Evolutionary conservation across 2,329 filamentous ascomycete genomes (phyloP).

Genomic region (Gyromitra esculenta): DNA sequence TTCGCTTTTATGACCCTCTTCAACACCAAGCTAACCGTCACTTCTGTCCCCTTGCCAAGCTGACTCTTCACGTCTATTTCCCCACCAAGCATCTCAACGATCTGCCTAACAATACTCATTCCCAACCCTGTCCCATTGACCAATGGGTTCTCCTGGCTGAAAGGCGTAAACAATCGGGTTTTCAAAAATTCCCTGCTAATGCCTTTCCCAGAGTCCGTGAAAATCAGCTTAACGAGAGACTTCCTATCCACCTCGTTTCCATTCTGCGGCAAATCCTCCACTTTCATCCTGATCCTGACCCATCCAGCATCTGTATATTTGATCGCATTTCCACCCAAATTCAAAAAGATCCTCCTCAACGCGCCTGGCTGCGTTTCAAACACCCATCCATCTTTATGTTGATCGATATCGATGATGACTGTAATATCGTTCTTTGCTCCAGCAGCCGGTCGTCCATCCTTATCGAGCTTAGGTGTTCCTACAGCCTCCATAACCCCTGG

Average conservation of each 20-base stretch:
- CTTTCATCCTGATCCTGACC: conserved; percentile 63
- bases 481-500: conserved; percentile 51
- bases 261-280: conserved; percentile 53
- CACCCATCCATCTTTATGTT: conserved; percentile 63
- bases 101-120: conserved; percentile 70
- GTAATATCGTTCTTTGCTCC: conserved; percentile 60
- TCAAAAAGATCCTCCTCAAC: conserved; percentile 69
- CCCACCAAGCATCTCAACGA: conserved; percentile 70
- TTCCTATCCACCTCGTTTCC: conserved; percentile 46
- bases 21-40: conserved; percentile 62
- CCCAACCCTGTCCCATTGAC: conserved; percentile 72
- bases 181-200: conserved; percentile 72
- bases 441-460: conserved; percentile 49
- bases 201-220: conserved; percentile 73
- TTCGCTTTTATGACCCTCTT: conserved; percentile 31
- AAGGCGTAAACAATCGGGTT: conserved; percentile 71
- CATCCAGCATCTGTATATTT: conserved; percentile 69
- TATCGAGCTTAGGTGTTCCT: conserved; percentile 26
- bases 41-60: conserved; percentile 67
- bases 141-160: conserved; percentile 71
- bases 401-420: conserved; percentile 67
- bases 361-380: conserved; percentile 68
- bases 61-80: conserved; percentile 68
- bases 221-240: conserved; percentile 62
- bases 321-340: conserved; percentile 70